A percentile compares a stretch with the other conserved stretches of the same genome.
Evolutionary conservation across 2,329 filamentous ascomycete species (phyloP).

Genomic region (Ceratocystis colombiana): DNA sequence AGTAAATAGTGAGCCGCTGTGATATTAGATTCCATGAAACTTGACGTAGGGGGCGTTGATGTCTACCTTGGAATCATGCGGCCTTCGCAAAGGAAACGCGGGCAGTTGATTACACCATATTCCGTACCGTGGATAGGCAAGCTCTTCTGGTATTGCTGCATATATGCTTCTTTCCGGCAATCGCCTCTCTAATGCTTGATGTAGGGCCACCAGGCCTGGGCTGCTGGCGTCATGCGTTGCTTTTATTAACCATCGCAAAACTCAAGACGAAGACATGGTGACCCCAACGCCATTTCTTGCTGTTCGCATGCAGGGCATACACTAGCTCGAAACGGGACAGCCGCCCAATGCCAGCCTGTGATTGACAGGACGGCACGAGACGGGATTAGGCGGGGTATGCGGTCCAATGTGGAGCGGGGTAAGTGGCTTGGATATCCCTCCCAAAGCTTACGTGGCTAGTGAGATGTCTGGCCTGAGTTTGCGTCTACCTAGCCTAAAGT

Average conservation of each 20-base stretch:
- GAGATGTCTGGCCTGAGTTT: neutral
- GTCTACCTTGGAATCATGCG: too few species aligned
- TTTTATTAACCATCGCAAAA: neutral
- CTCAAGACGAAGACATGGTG: neutral
- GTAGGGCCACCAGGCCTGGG: too few species aligned
- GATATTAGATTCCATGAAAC: too few species aligned
- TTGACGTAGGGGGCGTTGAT: too few species aligned
- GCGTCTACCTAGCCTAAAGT: neutral
- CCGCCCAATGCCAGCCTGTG: neutral
- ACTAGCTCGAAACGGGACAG: neutral
- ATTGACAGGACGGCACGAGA: slow-evolving; percentile 8
- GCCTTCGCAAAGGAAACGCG: too few species aligned
- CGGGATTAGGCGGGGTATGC: neutral
- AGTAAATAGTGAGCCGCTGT: too few species aligned
- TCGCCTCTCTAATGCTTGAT: too few species aligned
- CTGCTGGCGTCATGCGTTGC: too few species aligned
- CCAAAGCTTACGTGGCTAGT: neutral
- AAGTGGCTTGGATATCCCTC: neutral
- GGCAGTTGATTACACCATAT: too few species aligned
- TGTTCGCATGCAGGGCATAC: neutral
- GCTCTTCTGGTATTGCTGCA: too few species aligned
- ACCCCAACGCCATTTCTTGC: neutral
- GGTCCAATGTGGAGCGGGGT: neutral
- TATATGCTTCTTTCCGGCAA: too few species aligned
- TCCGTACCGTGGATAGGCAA: too few species aligned